Base-by-base conservation (phyloP, 306 rosid genomes). In the Elaeagnus macrophylla region DNA sequence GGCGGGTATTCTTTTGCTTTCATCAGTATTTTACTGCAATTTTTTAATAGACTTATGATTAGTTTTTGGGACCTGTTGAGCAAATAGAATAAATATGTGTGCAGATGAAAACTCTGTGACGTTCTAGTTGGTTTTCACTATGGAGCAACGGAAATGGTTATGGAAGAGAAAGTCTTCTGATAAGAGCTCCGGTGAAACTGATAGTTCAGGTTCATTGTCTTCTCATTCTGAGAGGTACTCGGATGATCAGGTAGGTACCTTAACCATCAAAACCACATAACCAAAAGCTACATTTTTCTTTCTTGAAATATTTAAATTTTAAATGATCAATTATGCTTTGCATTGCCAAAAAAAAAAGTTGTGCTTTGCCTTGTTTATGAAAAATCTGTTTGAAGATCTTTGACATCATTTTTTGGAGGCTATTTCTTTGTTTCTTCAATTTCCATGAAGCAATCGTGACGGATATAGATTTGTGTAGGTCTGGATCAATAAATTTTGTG, bases 131-230 rank as follows among this genome's bases (percentile, higher is more conserved):
- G 57, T 67, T 43, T 19, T 18, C 9, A 66, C 60, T 68, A 87
- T 81, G 83, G 96, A 91, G 65, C 79, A 77, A 55, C 79, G 84
- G 72, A 81, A 75, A 72, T 87, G 95, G 95, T 73, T 83, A 37
- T 80, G 96, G 95, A 87, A 84, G 81, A 68, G 80, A 58, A 87
- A 73, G 67, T 80, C 87, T 62, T 82, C 94, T 6, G 93, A 84
- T 62, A 85, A 72, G 73, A 80, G 95, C 66, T 56, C 93, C 0
- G 82, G 84, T 0, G 94, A 89, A 78, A 77, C 81, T 58, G 96
- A 87, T 37, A 79, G 96, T 75, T 80, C 89, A 19, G 96, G 86
- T 67, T 84, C 99, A 9, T 68, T 69, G 57, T 82, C 95, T 16
- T 82, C 95, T 2, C 79, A 80, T 62, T 82, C 88, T 11, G 96